These are phyloP conservation scores for Clarireedia hainanense DNA, from an alignment of 2,329 filamentous ascomycete genomes.

Conservation along the genomic window DNA sequence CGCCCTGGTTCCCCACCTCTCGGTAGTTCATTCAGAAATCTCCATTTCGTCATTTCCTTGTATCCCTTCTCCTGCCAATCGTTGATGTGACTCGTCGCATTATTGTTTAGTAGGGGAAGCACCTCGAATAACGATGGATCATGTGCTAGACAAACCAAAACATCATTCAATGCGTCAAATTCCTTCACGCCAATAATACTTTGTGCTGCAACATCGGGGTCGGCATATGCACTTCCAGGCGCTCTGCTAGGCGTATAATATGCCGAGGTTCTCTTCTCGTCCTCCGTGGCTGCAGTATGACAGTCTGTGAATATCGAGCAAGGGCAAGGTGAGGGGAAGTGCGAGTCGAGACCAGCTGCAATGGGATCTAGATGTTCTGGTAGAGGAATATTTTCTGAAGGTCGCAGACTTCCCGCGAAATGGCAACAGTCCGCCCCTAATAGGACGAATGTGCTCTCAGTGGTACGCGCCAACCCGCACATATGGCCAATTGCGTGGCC, in stretches of 20 bases:
- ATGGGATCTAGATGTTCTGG: not conserved
- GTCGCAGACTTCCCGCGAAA: not conserved
- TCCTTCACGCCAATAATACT: not conserved
- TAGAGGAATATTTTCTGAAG: not conserved
- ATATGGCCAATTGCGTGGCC: conserved; percentile 37
- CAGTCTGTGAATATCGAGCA: not conserved
- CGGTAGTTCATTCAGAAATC: not conserved
- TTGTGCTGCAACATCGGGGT: not conserved
- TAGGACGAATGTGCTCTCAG: conserved; percentile 32
- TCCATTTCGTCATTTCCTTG: not conserved
- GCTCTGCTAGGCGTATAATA: not conserved
- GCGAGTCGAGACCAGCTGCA: not conserved
- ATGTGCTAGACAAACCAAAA: not conserved
- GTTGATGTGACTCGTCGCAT: not conserved
- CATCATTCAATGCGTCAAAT: not conserved
- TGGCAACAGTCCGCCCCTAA: conserved; percentile 39
- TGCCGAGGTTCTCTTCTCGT: not conserved
- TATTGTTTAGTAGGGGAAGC: not conserved
- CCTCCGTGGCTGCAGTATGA: not conserved
- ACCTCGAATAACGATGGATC: not conserved
- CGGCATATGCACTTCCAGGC: not conserved
- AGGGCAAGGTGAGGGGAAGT: not conserved
- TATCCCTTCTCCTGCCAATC: not conserved
- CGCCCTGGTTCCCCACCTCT: not conserved
- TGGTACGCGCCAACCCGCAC: conserved; percentile 35